Conservation (phyloP, 768 basidiomycete species). For the Sporobolomyces roseus region DNA sequence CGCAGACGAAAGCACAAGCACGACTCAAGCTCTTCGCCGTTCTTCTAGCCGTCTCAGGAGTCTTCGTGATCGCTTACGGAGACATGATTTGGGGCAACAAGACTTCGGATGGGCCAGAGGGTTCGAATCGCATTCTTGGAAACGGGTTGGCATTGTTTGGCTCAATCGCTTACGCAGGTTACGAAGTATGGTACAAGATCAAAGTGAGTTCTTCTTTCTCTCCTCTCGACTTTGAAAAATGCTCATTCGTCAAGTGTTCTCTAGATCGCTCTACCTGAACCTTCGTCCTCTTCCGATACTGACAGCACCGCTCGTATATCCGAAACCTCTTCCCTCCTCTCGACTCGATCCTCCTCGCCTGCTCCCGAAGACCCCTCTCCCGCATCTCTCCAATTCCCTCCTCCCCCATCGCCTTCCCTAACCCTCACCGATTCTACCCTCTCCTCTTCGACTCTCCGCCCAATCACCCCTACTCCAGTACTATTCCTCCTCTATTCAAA, state of each 20-base stretch:
- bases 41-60: slow-evolving; percentile 72
- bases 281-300: background rate
- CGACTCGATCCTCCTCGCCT: slow-evolving; percentile 5
- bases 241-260: background rate
- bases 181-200: slow-evolving; percentile 45
- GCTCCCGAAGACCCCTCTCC: background rate
- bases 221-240: background rate
- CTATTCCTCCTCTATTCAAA: slow-evolving; percentile 79
- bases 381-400: background rate
- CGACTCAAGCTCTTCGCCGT: slow-evolving; percentile 66
- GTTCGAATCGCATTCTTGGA: slow-evolving; percentile 26
- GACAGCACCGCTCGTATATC: slow-evolving; percentile 1
- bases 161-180: slow-evolving; percentile 33
- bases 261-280: slow-evolving; percentile 33
- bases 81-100: slow-evolving; percentile 22
- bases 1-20: slow-evolving; percentile 54
- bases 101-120: slow-evolving; percentile 33
- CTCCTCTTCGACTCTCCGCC: background rate
- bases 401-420: background rate
- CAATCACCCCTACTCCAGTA: slow-evolving; percentile 60
- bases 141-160: slow-evolving; percentile 39
- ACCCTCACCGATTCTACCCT: background rate
- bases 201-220: slow-evolving; percentile 1
- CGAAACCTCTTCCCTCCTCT: slow-evolving; percentile 23
- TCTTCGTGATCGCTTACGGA: slow-evolving; percentile 75